These are phyloP conservation scores for Leishmania amazonensis DNA, from an alignment of 208 protist genomes.

Conservation along the genomic window DNA sequence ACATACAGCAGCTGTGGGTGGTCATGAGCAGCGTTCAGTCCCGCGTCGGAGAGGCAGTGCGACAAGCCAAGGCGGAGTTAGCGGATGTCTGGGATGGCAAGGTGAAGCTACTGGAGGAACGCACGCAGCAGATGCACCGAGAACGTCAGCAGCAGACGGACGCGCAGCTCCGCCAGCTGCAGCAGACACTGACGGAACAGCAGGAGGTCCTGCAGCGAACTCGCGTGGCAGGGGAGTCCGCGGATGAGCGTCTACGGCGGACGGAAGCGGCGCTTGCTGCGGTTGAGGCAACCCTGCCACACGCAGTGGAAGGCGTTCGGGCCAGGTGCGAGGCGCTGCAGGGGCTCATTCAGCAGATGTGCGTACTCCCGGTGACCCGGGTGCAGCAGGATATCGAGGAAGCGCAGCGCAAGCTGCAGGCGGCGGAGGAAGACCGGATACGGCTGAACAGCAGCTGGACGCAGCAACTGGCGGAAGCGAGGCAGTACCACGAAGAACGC, in stretches of 20 bases:
- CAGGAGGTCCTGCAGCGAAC: slow-evolving; percentile 19
- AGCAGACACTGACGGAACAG: slow-evolving; percentile 29
- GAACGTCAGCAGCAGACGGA: slow-evolving; percentile 23
- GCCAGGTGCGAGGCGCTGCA: slow-evolving; percentile 22
- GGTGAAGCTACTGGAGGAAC: slow-evolving; percentile 17
- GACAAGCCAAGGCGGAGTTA: slow-evolving; percentile 19
- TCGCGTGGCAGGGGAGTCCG: slow-evolving; percentile 4
- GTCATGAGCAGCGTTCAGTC: slow-evolving; percentile 5
- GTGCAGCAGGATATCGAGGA: slow-evolving; percentile 33
- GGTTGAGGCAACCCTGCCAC: slow-evolving; percentile 18
- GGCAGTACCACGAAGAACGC: slow-evolving; percentile 29
- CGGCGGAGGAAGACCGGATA: slow-evolving; percentile 24
- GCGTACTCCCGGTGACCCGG: slow-evolving; percentile 15
- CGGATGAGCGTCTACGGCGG: slow-evolving; percentile 32
- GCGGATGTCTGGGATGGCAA: slow-evolving; percentile 5
- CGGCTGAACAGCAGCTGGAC: slow-evolving; percentile 16
- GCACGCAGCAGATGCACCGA: slow-evolving; percentile 5
- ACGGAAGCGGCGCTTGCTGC: slow-evolving; percentile 21
- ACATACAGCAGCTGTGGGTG: slow-evolving; percentile 19
- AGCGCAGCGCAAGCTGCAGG: slow-evolving; percentile 17
- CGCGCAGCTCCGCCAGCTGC: slow-evolving; percentile 15
- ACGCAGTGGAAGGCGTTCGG: slow-evolving; percentile 10
- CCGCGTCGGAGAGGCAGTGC: slow-evolving; percentile 15
- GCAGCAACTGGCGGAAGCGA: slow-evolving; percentile 30
- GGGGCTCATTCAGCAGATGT: slow-evolving; percentile 23